phyloP scores from a whole-genome alignment of 306 rosid species.

The Vachellia pachyceras region DNA sequence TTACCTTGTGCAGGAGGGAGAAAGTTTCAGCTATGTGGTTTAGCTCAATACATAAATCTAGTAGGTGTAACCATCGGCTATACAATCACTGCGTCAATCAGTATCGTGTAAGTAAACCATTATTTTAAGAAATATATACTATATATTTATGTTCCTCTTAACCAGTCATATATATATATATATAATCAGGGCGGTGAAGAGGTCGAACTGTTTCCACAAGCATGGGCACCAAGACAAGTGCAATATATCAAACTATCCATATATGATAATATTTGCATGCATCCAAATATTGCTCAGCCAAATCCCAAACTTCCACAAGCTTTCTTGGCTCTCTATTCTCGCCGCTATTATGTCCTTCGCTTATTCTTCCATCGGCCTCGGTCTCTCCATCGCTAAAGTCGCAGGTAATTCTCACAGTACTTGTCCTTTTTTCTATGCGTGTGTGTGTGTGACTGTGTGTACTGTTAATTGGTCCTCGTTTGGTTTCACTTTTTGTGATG shows the following conservation, averaged over 20 bases:
- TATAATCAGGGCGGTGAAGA: conserved; percentile 75
- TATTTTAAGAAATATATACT: background rate
- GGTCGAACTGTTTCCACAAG: conserved; percentile 88
- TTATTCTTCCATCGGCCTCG: conserved; percentile 89
- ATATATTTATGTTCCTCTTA: background rate
- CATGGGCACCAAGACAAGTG: conserved; percentile 73
- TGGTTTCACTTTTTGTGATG: background rate
- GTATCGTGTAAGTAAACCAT: conserved; percentile 80
- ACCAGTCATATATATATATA: background rate
- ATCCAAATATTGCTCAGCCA: conserved; percentile 83
- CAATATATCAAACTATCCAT: conserved; percentile 63
- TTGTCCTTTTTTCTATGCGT: too few relatives aligned
- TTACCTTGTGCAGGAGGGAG: conserved; percentile 58
- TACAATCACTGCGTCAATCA: conserved; percentile 93
- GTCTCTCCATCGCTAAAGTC: conserved; percentile 79
- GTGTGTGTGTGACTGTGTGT: too few relatives aligned
- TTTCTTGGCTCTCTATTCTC: conserved; percentile 89
- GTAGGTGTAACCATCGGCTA: conserved; percentile 89
- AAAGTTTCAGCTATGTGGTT: conserved; percentile 81
- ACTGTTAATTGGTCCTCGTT: background rate
- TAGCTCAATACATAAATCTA: conserved; percentile 89
- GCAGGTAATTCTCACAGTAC: background rate
- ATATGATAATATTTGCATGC: conserved; percentile 74
- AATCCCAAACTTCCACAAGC: conserved; percentile 83
- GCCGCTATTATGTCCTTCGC: conserved; percentile 99